These are phyloP conservation scores for Paecilomyces variotii DNA, from an alignment of 2,329 filamentous ascomycete genomes.

Conservation along the genomic window DNA sequence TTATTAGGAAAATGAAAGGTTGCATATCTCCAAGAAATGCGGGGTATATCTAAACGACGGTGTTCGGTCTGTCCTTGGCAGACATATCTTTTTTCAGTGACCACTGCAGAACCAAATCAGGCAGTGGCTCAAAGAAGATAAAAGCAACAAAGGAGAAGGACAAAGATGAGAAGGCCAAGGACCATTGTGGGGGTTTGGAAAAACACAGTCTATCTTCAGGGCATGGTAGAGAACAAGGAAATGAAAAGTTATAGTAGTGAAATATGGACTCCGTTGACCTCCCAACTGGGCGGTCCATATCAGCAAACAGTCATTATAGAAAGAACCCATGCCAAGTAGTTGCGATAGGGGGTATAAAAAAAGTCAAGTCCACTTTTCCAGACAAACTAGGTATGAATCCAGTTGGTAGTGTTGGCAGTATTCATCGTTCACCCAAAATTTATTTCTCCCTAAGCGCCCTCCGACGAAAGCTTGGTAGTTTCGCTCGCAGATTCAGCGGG, in stretches of 20 bases:
- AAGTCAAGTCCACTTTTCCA: neutral
- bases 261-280: neutral
- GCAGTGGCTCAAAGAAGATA: neutral
- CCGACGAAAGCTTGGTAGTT: neutral
- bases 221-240: neutral
- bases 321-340: neutral
- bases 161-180: neutral
- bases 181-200: neutral
- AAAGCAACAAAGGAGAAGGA: neutral
- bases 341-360: neutral
- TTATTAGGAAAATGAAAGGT: neutral
- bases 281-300: neutral
- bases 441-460: neutral
- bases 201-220: neutral
- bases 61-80: neutral
- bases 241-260: neutral
- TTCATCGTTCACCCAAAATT: neutral
- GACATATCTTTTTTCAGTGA: neutral
- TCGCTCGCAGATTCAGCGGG: neutral
- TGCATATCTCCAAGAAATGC: neutral
- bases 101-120: neutral
- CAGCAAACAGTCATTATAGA: neutral
- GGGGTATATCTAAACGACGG: neutral
- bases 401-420: neutral
- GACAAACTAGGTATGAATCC: neutral